Base-by-base conservation (phyloP, 345 rosid species). In the Stellera chamaejasme region DNA sequence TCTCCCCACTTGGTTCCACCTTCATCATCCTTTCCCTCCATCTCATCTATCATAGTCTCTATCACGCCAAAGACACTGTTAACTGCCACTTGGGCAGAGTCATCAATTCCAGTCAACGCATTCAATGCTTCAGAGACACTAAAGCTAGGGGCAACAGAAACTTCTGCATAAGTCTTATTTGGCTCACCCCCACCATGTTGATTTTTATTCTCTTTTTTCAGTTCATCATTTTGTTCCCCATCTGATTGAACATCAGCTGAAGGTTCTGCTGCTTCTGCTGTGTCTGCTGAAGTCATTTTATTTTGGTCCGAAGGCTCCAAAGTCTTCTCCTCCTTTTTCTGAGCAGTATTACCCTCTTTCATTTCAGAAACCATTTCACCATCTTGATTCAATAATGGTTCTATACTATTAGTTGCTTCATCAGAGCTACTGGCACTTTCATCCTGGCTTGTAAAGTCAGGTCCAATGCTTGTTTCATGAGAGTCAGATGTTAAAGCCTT, bases 71-170 rank as follows among this genome's bases (percentile, higher is more conserved):
- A 88, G 65, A 88, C 97, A 68, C 84, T 93, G 58, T 93, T 92
- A 60, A 92, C 97, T 64, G 98, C 98, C 58, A 86, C 82, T 71
- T 88, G 98, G 39, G 96, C 88, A 61, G 96, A 81, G 75, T 92
- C 96, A 79, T 92, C 95, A 71, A 92, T 82, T 64, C 89, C 97
- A 36, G 97, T 74, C 61, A 86, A 72, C 59, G 98, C 89, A 75
- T 86, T 93, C 27, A 92, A 72, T 63, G 98, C 97, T 71, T 84
- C 79, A 45, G 78, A 72, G 62, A 86, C 91, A 65, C 66, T 73
- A 63, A 88, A 84, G 48, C 78, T 12, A 36, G 82, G 50, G 48
- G 65, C 59, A 54, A 12, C 66, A 52, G 83, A 63, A 70, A 71
- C 82, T 50, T 81, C 14, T 39, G 52, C 10, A 41, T 62, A 54